Evolutionary conservation across 2,329 filamentous ascomycete species (phyloP).

Genomic region (Trichoderma breve): DNA sequence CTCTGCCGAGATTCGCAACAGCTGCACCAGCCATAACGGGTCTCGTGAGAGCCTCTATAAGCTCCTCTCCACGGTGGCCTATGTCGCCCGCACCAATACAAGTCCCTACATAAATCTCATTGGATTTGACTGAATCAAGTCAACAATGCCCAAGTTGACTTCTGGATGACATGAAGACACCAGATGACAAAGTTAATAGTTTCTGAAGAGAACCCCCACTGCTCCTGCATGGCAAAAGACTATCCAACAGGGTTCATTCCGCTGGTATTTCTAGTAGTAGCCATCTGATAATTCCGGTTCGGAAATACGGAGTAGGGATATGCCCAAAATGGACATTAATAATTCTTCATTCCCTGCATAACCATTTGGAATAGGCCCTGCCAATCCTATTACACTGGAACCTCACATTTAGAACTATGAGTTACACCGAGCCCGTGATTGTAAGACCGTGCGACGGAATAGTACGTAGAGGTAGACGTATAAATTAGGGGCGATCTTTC

Average conservation of each 20-base stretch:
- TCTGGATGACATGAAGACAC: not conserved
- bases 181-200: not conserved
- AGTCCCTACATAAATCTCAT: not conserved
- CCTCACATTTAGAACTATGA: not conserved
- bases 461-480: not conserved
- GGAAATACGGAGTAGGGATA: not conserved
- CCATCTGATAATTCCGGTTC: not conserved
- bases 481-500: not conserved
- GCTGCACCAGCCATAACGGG: too few relatives aligned
- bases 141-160: not conserved
- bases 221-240: not conserved
- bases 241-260: not conserved
- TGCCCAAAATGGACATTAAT: not conserved
- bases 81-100: not conserved
- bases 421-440: not conserved
- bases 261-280: not conserved
- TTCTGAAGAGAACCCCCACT: not conserved
- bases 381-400: not conserved
- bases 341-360: not conserved
- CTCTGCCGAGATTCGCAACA: too few relatives aligned
- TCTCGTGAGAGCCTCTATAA: too few relatives aligned
- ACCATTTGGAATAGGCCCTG: not conserved
- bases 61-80: too few relatives aligned
- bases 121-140: not conserved
- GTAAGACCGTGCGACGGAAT: not conserved